A percentile compares a stretch with the other conserved stretches of the same genome.
Evolutionary conservation across 106 monocot species (phyloP).

Genomic region (Allium sativum): DNA sequence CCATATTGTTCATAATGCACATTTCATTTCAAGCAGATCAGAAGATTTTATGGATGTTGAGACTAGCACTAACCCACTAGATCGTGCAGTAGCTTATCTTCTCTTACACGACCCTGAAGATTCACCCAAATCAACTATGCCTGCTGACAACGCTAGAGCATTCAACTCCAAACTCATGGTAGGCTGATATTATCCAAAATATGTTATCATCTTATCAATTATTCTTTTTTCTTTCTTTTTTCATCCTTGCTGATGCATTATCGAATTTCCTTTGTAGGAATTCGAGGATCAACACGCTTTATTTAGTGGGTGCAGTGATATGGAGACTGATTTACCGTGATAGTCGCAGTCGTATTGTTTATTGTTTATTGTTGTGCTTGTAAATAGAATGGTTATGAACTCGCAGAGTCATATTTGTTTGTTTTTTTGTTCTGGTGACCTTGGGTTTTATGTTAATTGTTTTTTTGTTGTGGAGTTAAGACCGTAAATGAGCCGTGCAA

Average conservation of each 20-base stretch:
- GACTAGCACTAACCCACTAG: slow-evolving; percentile 9
- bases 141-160: not conserved
- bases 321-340: not conserved
- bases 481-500: no score
- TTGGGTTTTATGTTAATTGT: no score
- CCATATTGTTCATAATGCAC: no score
- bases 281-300: not conserved
- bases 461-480: no score
- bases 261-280: not conserved
- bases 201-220: not conserved
- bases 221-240: not conserved
- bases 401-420: no score
- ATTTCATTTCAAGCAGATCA: not conserved
- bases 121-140: no score
- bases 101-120: slow-evolving; percentile 9
- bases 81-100: slow-evolving; percentile 10
- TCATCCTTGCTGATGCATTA: not conserved
- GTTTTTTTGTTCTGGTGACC: no score
- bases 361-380: no score
- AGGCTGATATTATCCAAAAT: not conserved
- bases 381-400: no score
- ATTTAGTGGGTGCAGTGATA: not conserved
- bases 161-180: slow-evolving; percentile 3
- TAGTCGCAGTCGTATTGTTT: no score
- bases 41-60: slow-evolving; percentile 7